Evolutionary conservation across 106 monocot species (phyloP).

Genomic region (Triglochin maritima): DNA sequence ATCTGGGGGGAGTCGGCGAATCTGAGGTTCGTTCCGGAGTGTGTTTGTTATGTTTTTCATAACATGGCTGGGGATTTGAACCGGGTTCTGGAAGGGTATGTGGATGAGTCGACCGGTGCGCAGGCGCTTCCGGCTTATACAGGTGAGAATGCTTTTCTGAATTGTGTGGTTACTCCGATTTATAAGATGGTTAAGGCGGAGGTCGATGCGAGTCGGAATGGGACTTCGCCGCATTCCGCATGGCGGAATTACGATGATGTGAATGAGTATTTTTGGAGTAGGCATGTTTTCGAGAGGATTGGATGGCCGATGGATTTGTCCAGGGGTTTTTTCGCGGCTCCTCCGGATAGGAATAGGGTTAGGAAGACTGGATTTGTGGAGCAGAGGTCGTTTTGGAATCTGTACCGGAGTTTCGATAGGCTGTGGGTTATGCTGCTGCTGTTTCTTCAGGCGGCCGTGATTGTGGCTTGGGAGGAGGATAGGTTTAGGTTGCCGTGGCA

Average conservation of each 20-base stretch:
- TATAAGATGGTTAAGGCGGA: slow-evolving; percentile 16
- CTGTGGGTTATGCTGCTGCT: slow-evolving; percentile 23
- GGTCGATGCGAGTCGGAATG: slow-evolving; percentile 24
- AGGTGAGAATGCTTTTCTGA: slow-evolving; percentile 13
- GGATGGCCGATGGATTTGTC: slow-evolving; percentile 10
- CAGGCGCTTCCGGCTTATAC: slow-evolving; percentile 7
- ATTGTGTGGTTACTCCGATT: slow-evolving; percentile 11
- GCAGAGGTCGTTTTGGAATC: slow-evolving; percentile 24
- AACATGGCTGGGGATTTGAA: slow-evolving; percentile 24
- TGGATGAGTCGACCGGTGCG: slow-evolving; percentile 4
- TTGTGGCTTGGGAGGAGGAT: slow-evolving; percentile 20
- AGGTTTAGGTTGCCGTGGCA: slow-evolving; percentile 15
- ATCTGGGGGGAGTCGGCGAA: slow-evolving; percentile 22
- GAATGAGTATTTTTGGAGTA: slow-evolving; percentile 24
- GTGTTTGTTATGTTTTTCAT: slow-evolving; percentile 17
- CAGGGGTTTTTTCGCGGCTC: slow-evolving; percentile 9
- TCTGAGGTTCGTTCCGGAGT: slow-evolving; percentile 21
- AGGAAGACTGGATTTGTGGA: slow-evolving; percentile 22
- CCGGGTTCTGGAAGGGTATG: slow-evolving; percentile 11
- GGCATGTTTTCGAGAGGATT: slow-evolving; percentile 3
- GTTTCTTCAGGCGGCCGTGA: slow-evolving; percentile 12
- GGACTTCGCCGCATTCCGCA: slow-evolving; percentile 18
- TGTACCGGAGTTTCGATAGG: slow-evolving; percentile 21
- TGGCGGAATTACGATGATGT: slow-evolving; percentile 30
- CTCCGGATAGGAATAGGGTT: slow-evolving; percentile 7